Conservation (phyloP, 441 rosid species). For the Daphne laureola region DNA sequence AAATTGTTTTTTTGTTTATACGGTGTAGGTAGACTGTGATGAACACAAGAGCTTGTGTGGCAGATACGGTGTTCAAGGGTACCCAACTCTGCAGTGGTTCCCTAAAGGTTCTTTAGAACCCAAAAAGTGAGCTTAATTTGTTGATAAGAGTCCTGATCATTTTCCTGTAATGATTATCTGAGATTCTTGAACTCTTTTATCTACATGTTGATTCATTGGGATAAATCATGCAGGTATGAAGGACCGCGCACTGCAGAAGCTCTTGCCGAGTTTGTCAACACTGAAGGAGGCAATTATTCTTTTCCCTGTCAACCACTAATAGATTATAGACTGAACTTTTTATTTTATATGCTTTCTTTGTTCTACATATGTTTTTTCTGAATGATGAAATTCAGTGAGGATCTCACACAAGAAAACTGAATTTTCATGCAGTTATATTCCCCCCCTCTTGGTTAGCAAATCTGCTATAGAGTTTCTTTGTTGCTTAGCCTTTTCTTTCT, state of each 20-base stretch:
- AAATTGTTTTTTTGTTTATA: constrained; percentile 14
- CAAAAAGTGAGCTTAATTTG: constrained; percentile 47
- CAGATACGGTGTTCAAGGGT: constrained; percentile 83
- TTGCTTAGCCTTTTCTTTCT: too few species aligned
- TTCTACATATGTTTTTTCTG: background rate
- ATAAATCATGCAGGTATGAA: constrained; percentile 48
- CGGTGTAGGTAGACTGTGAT: constrained; percentile 86
- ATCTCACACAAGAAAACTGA: too few species aligned
- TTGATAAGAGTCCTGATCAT: background rate
- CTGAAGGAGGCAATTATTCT: constrained; percentile 65
- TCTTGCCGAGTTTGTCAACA: constrained; percentile 81
- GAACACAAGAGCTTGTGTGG: constrained; percentile 76
- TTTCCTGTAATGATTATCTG: background rate
- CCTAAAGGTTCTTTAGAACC: constrained; percentile 93
- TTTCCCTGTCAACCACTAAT: background rate
- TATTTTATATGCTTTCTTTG: background rate
- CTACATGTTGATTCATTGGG: background rate
- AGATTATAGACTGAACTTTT: background rate
- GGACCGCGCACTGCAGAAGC: constrained; percentile 79
- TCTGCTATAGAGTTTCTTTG: constrained; percentile 1
- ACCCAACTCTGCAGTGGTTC: constrained; percentile 92
- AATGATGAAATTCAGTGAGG: background rate
- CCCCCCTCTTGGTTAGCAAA: background rate
- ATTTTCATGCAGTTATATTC: background rate
- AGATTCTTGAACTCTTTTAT: constrained; percentile 3